These are phyloP conservation scores for Torrubiella hemipterigena DNA, from an alignment of 2,329 filamentous ascomycete genomes.

Conservation along the genomic window DNA sequence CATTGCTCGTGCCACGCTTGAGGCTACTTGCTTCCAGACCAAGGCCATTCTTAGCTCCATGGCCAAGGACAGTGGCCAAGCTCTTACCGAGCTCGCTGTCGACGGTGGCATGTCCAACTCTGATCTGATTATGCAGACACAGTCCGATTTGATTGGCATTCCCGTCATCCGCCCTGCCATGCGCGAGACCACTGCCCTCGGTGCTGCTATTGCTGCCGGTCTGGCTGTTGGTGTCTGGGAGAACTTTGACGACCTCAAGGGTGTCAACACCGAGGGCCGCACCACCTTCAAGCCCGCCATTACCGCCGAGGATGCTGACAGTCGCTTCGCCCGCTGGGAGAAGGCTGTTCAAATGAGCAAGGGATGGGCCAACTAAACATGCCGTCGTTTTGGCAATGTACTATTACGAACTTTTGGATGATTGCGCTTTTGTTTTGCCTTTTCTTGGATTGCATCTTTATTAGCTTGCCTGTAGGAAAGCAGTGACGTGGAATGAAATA, in stretches of 20 bases:
- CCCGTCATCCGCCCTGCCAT: conserved; percentile 67
- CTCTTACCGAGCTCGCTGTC: conserved; percentile 61
- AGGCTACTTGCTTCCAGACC: conserved; percentile 74
- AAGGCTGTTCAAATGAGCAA: conserved; percentile 69
- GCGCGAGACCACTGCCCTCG: conserved; percentile 74
- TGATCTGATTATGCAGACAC: conserved; percentile 71
- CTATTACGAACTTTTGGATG: background rate
- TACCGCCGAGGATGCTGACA: conserved; percentile 41
- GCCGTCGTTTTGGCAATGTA: background rate
- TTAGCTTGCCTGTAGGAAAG: too few relatives aligned
- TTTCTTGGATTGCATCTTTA: too few relatives aligned
- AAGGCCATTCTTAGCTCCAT: conserved; percentile 73
- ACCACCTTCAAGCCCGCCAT: conserved; percentile 59
- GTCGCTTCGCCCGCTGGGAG: conserved; percentile 60
- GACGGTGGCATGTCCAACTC: conserved; percentile 77
- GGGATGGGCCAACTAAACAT: conserved; percentile 45
- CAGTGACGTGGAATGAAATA: too few relatives aligned
- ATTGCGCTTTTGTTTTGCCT: background rate
- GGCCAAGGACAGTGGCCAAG: conserved; percentile 68
- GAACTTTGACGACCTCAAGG: conserved; percentile 57
- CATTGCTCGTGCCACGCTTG: conserved; percentile 67
- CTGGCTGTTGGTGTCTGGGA: conserved; percentile 66
- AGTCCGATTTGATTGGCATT: conserved; percentile 70
- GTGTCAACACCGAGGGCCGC: conserved; percentile 58
- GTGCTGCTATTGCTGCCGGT: conserved; percentile 73